phyloP scores from a whole-genome alignment of 2,329 filamentous ascomycete species.

The Apiospora marii region DNA sequence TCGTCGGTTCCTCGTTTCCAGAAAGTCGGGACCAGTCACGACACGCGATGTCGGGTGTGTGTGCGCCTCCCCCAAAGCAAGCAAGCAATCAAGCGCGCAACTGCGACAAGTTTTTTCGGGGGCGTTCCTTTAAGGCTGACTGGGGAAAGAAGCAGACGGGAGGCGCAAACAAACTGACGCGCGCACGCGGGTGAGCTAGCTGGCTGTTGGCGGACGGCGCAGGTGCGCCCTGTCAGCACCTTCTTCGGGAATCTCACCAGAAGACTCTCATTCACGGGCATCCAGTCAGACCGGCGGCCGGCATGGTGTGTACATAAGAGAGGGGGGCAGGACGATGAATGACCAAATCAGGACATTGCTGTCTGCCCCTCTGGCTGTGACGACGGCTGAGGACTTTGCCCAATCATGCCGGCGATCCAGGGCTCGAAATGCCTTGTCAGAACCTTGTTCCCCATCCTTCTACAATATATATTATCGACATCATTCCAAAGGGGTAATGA shows the following conservation, averaged over 20 bases:
- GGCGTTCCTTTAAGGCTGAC: not conserved
- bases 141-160: not conserved
- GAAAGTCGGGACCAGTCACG: not conserved
- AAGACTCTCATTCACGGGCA: not conserved
- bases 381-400: not conserved
- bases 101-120: not conserved
- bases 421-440: not conserved
- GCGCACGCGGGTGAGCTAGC: not conserved
- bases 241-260: slow-evolving; percentile 3
- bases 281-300: not conserved
- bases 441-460: slow-evolving; percentile 2
- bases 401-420: not conserved
- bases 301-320: not conserved
- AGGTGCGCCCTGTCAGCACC: not conserved
- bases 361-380: not conserved
- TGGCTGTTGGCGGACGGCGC: not conserved
- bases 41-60: not conserved
- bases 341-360: not conserved
- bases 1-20: not conserved
- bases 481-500: not conserved
- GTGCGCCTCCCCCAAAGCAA: not conserved
- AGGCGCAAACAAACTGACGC: slow-evolving; percentile 9
- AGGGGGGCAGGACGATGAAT: not conserved
- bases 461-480: not conserved
- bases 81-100: not conserved